Evolutionary conservation across 139 green algal genomes (phyloP), one percentile per base, ranked within the genome.

Genomic region (Eudorina sp.): DNA sequence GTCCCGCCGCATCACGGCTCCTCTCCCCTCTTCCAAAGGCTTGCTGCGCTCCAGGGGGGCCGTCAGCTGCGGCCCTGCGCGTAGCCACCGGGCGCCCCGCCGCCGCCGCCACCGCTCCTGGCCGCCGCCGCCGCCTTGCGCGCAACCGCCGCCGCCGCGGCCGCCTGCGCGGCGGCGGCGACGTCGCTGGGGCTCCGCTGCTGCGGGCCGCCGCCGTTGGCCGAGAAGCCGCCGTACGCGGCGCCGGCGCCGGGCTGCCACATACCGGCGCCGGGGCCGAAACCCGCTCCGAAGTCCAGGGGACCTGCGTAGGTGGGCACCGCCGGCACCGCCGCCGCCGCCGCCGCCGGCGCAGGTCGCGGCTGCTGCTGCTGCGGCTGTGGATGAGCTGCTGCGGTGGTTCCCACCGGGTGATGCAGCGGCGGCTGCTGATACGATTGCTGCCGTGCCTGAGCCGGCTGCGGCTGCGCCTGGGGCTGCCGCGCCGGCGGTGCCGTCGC

Each of bases 261-360:
- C 18, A 36, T 53, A 1, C 19, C n/a, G n/a, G 48, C 51, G 18
- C 48, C 75, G 16, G 75, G 31, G 2, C 75, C 75, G 31, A 83
- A 83, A 31, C 75, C 75, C 2, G 75, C 75, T 48, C 75, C 75
- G n/a, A 83, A 83, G n/a, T 83, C 75, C 48, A 68, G 34, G 19
- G 75, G 48, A 4, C 48, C 48, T 0, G 75, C 48, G n/a, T 69
- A 83, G 9, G 48, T 68, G 4, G 75, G 75, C 18, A 68, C 48
- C 5, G 75, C 48, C 1, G 48, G 31, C n/a, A 51, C 45, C 36
- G 68, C 41, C n/a, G 48, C n/a, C 21, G 48, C 48, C 51, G 75
- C 7, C 40, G 75, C n/a, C 23, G n/a, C n/a, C n/a, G n/a, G n/a
- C n/a, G n/a, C n/a, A n/a, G n/a, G n/a, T n/a, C n/a, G 48, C n/a